phyloP scores from a whole-genome alignment of 805 yeast genomes.

The Pichia paraexigua region DNA sequence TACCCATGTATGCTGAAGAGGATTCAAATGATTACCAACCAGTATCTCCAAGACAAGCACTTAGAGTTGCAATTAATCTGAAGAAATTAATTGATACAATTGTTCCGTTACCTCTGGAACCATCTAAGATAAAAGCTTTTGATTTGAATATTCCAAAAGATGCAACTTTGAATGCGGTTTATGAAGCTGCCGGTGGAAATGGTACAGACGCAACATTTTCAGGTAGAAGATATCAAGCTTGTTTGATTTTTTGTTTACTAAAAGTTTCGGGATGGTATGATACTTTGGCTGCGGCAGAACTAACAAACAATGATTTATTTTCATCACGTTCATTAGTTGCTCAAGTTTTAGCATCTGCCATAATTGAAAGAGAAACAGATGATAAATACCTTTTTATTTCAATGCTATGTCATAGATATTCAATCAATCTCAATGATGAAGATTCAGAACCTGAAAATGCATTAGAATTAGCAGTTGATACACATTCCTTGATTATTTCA shows the following conservation, averaged over 20 bases:
- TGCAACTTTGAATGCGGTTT: slow-evolving; percentile 50
- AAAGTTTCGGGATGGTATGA: slow-evolving; percentile 77
- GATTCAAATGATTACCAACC: slow-evolving; percentile 28
- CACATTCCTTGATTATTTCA: slow-evolving; percentile 74
- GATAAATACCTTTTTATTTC: slow-evolving; percentile 61
- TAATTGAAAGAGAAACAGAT: slow-evolving; percentile 56
- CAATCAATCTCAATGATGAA: slow-evolving; percentile 51
- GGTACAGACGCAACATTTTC: slow-evolving; percentile 49
- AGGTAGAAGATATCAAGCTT: slow-evolving; percentile 56
- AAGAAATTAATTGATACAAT: slow-evolving; percentile 65
- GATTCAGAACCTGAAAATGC: slow-evolving; percentile 67
- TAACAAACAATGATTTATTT: slow-evolving; percentile 62
- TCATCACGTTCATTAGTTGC: slow-evolving; percentile 59
- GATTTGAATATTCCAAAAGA: slow-evolving; percentile 54
- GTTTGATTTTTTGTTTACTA: slow-evolving; percentile 60
- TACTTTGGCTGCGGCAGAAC: slow-evolving; percentile 47
- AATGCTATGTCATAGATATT: slow-evolving; percentile 69
- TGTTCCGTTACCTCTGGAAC: slow-evolving; percentile 57
- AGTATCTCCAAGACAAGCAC: slow-evolving; percentile 60
- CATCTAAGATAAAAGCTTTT: slow-evolving; percentile 38
- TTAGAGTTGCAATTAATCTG: slow-evolving; percentile 64
- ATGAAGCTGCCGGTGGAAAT: slow-evolving; percentile 74
- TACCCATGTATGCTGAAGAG: slow-evolving; percentile 24
- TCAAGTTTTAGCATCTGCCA: slow-evolving; percentile 58
- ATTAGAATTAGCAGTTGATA: slow-evolving; percentile 77